Base-by-base conservation (phyloP, 306 rosid species). In the Abrus precatorius region DNA sequence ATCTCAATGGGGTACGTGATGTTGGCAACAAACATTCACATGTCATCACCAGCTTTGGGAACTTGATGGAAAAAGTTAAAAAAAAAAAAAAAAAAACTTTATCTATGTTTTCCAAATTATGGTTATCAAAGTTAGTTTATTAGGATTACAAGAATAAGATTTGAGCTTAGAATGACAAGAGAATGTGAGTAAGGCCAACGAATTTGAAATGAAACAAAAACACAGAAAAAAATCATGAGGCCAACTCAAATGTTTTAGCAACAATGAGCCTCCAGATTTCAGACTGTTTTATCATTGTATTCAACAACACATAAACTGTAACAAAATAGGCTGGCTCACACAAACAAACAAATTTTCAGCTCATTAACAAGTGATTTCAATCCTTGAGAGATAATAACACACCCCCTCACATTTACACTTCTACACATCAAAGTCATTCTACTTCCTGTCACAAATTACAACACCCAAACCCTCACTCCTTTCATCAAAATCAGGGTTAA, bases 361-460 rank as follows among this genome's bases (percentile, higher is more conserved):
- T 10, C 69, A 53, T 70, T 27, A 53, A 34, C 33, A 63, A 47
- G 38, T 7, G 29, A 70, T 30, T 82, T 52, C 45, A 76, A 76
- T 29, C 49, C 55, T 34, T 12, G 38, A 50, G 8, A 38, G 85
- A 68, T 27, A 48, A 56, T 48, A 74, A 66, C 66, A 56, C 32
- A 57, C 53, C 28, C 57, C 40, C 38, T 47, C 43, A 50, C 28
- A 52, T 20, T 60, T 82, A 59, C 33, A 52, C 61, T 50, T 59
- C 30, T 50, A 48, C 11, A 77, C 28, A 44, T 76, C 63, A 57
- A 77, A 70, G 38, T 49, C 52, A 56, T 49, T 80, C 47, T 60
- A 78, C 66, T 77, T 74, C 45, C 62, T 4, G 55, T 71, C 44
- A 71, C 54, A 41, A 82, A 7, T 50, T 60, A 75, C 38, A 71